Evolutionary conservation across 345 rosid species (phyloP).

Genomic region (Diplotaxis tenuifolia): DNA sequence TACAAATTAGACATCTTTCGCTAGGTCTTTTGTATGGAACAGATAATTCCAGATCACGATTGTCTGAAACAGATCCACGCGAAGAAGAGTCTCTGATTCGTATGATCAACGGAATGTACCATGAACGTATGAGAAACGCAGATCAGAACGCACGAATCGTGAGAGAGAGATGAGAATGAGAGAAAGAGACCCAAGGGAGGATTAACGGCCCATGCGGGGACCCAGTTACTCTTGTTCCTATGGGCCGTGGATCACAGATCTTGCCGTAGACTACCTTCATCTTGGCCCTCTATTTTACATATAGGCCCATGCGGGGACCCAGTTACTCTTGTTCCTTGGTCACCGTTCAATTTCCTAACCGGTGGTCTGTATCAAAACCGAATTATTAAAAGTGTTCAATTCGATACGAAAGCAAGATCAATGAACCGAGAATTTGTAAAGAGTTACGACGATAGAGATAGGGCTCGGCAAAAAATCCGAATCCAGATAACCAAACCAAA

Average conservation of each 20-base stretch:
- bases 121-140: background rate
- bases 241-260: background rate
- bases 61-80: background rate
- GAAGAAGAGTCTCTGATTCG: background rate
- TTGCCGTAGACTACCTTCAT: background rate
- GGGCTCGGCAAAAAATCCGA: too few species aligned
- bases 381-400: background rate
- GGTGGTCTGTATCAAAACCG: background rate
- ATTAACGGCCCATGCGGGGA: too few species aligned
- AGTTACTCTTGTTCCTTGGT: background rate
- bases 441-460: too few species aligned
- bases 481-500: too few species aligned
- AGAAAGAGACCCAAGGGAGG: too few species aligned
- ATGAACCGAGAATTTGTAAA: too few species aligned
- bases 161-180: too few species aligned
- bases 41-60: background rate
- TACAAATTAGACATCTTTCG: background rate
- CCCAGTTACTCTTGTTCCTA: too few species aligned
- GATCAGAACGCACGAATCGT: background rate
- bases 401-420: too few species aligned
- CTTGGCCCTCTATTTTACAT: background rate
- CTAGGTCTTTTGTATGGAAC: background rate
- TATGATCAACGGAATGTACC: background rate
- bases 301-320: too few species aligned
- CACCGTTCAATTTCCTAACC: constrained; percentile 4